Evolutionary conservation across 169 alveolate species (phyloP).

Genomic region (Condylostoma magnum): DNA sequence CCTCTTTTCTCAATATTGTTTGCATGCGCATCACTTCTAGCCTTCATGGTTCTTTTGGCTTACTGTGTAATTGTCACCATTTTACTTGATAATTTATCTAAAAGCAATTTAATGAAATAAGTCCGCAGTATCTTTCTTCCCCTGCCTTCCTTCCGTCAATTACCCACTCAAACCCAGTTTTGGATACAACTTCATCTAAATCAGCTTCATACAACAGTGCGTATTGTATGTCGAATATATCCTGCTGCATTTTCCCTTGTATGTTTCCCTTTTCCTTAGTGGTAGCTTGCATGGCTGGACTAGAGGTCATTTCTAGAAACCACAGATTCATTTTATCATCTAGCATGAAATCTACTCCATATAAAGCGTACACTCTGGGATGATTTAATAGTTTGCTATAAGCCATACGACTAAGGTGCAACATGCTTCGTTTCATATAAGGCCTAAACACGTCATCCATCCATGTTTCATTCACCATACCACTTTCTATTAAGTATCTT

Average conservation of each 20-base stretch:
- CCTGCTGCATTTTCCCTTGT: neutral
- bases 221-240: neutral
- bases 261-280: constrained; percentile 44
- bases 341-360: constrained; percentile 85
- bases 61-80: constrained; percentile 8
- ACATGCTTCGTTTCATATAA: neutral
- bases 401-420: neutral
- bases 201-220: constrained; percentile 11
- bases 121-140: neutral
- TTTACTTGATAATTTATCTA: too few species aligned
- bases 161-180: neutral
- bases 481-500: neutral
- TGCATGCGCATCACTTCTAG: constrained; percentile 45
- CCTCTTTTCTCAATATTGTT: constrained; percentile 53
- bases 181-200: neutral
- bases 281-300: constrained; percentile 85
- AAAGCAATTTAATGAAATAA: too few species aligned
- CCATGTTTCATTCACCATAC: neutral
- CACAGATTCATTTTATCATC: constrained; percentile 80
- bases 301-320: constrained; percentile 82
- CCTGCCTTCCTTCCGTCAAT: constrained; percentile 4
- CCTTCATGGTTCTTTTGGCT: constrained; percentile 35
- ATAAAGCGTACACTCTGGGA: constrained; percentile 59
- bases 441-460: neutral
- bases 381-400: neutral